Conservation (phyloP, 768 basidiomycete genomes). For the Wakefieldia striispora region DNA sequence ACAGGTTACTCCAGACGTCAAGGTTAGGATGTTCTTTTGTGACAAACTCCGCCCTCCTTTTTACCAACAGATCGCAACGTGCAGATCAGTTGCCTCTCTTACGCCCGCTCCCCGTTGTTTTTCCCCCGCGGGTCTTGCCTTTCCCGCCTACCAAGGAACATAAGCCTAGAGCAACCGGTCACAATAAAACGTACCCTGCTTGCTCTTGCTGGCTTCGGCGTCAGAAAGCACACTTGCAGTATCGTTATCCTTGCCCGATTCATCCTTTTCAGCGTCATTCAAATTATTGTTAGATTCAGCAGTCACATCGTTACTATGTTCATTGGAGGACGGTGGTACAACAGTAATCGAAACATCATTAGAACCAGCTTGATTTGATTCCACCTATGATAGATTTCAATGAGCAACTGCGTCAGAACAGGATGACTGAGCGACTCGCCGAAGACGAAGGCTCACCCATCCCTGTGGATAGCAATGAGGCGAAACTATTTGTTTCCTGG, state of each 20-base stretch:
- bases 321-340: constrained; percentile 23
- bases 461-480: constrained; percentile 10
- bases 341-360: constrained; percentile 22
- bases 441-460: constrained; percentile 32
- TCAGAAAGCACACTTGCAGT: constrained; percentile 17
- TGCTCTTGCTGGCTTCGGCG: constrained; percentile 10
- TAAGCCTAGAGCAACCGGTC: neutral
- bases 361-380: neutral
- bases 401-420: constrained; percentile 31
- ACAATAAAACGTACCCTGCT: constrained; percentile 14
- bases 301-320: constrained; percentile 25
- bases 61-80: constrained; percentile 1
- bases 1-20: constrained; percentile 13
- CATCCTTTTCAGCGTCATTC: constrained; percentile 27
- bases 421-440: constrained; percentile 24
- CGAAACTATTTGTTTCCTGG: neutral
- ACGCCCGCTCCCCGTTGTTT: neutral
- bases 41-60: neutral
- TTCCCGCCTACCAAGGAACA: constrained; percentile 3
- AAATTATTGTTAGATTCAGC: constrained; percentile 19
- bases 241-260: constrained; percentile 26
- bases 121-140: neutral
- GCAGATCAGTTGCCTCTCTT: neutral
- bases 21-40: constrained; percentile 4
- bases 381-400: constrained; percentile 22